Evolutionary conservation across 768 basidiomycete species (phyloP).

Genomic region (Boletus tylopilopsis): DNA sequence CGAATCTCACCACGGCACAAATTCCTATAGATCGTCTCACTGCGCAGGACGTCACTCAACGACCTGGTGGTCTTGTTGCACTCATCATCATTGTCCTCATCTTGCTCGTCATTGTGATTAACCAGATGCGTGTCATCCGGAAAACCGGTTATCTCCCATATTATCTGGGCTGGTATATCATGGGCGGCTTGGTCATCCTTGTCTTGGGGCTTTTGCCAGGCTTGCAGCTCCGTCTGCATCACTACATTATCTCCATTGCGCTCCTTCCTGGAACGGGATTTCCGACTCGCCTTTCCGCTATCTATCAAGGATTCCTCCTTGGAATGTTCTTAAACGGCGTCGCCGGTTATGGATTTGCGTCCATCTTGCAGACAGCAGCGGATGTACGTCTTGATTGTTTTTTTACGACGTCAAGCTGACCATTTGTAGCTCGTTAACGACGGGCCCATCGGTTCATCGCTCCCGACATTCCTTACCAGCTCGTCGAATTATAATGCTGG

Average conservation of each 20-base stretch:
- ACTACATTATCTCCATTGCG: constrained; percentile 74
- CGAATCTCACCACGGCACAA: constrained; percentile 65
- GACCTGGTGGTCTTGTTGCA: constrained; percentile 63
- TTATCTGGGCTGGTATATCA: constrained; percentile 71
- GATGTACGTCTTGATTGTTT: constrained; percentile 45
- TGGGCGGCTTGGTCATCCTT: constrained; percentile 61
- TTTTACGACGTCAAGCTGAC: constrained; percentile 1
- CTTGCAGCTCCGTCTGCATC: constrained; percentile 69
- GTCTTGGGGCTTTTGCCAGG: constrained; percentile 69
- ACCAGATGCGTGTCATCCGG: constrained; percentile 79
- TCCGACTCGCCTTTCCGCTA: constrained; percentile 73
- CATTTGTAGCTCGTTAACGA: constrained; percentile 63
- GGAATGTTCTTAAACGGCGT: constrained; percentile 81
- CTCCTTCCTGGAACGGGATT: constrained; percentile 78
- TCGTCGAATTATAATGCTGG: constrained; percentile 61
- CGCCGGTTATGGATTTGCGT: constrained; percentile 76
- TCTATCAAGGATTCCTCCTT: constrained; percentile 78
- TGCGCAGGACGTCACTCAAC: constrained; percentile 58
- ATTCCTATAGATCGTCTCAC: constrained; percentile 80
- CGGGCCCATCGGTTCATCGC: constrained; percentile 60
- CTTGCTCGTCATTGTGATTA: constrained; percentile 55
- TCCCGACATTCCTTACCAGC: constrained; percentile 73
- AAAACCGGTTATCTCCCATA: constrained; percentile 81
- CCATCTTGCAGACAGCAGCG: constrained; percentile 71
- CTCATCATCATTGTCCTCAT: constrained; percentile 66